phyloP scores from a whole-genome alignment of 805 yeast species.

The Kuraishia piskuri region DNA sequence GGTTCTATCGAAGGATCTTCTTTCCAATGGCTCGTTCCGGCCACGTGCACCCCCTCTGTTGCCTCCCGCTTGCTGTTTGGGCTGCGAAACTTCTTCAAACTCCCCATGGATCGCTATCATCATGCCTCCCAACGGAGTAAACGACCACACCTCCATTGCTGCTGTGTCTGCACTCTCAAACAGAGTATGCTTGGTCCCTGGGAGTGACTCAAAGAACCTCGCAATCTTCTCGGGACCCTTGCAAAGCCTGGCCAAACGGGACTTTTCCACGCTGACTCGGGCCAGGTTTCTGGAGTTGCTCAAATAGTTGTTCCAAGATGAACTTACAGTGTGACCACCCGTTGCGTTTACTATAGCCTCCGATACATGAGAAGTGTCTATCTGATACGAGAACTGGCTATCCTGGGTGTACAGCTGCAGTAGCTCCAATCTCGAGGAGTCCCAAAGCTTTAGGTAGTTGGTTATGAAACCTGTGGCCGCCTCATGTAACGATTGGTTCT shows the following conservation, averaged over 20 bases:
- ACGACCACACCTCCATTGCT: conserved; percentile 72
- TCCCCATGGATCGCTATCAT: conserved; percentile 78
- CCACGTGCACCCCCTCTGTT: conserved; percentile 2
- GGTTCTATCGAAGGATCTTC: conserved; percentile 80
- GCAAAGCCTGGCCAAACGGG: conserved; percentile 50
- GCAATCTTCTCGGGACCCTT: conserved; percentile 63
- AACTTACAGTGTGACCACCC: conserved; percentile 6
- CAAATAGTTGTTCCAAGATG: conserved; percentile 57
- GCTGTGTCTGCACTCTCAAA: conserved; percentile 53
- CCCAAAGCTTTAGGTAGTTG: conserved; percentile 77
- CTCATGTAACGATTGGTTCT: conserved; percentile 59
- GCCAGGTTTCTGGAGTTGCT: conserved; percentile 71
- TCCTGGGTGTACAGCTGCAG: conserved; percentile 68
- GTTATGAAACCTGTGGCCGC: conserved; percentile 72
- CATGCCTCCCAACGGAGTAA: conserved; percentile 67
- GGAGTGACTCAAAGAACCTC: conserved; percentile 56
- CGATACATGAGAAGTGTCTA: conserved; percentile 51
- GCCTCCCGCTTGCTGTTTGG: conserved; percentile 23
- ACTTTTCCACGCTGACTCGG: conserved; percentile 45
- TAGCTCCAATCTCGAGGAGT: conserved; percentile 61
- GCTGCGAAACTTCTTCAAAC: conserved; percentile 59
- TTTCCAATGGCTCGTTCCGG: conserved; percentile 26
- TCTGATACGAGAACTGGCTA: conserved; percentile 77
- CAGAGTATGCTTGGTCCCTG: conserved; percentile 71
- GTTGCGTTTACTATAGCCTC: conserved; percentile 8